These are phyloP conservation scores for Mimosa bimucronata DNA, from an alignment of 306 rosid genomes.

Conservation along the genomic window DNA sequence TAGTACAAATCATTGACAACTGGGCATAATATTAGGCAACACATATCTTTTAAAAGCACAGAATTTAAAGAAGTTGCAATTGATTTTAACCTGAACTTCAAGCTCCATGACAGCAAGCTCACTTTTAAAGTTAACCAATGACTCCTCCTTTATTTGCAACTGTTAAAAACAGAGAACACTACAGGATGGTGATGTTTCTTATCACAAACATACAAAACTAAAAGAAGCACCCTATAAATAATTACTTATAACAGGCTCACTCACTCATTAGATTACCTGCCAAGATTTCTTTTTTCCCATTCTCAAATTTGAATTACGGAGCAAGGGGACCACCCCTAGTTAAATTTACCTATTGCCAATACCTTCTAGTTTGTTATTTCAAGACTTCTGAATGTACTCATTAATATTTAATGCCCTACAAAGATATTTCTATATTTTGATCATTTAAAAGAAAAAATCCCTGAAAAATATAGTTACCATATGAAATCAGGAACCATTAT, in stretches of 20 bases:
- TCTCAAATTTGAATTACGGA: neutral
- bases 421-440: neutral
- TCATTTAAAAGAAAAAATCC: neutral
- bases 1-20: neutral
- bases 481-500: conserved; percentile 7
- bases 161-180: conserved; percentile 46
- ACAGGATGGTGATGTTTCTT: conserved; percentile 13
- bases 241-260: neutral
- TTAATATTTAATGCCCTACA: neutral
- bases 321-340: neutral
- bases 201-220: neutral
- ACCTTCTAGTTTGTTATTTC: neutral
- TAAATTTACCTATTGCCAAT: neutral
- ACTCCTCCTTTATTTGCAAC: conserved; percentile 78
- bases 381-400: neutral
- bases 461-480: neutral
- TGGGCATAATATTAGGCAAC: neutral
- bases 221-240: neutral
- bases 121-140: conserved; percentile 73
- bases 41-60: conserved; percentile 10
- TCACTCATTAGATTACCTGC: neutral
- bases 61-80: conserved; percentile 29
- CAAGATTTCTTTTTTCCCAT: neutral
- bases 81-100: conserved; percentile 77
- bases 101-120: conserved; percentile 80